Base-by-base conservation (phyloP, 768 basidiomycete genomes). In the Auricularia heimuer region DNA sequence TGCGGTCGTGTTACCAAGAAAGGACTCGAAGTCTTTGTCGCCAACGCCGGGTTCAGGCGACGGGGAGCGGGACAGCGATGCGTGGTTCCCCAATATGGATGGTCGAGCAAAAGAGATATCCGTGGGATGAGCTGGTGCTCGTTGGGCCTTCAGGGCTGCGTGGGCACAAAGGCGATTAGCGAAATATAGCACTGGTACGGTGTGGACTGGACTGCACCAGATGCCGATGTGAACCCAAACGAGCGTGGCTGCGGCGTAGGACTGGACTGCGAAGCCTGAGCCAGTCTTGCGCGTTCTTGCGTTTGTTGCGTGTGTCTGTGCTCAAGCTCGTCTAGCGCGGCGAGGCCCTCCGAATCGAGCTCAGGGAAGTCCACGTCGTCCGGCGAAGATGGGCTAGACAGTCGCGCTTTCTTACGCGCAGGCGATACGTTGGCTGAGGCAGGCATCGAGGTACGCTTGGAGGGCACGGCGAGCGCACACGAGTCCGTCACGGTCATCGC, bases 331-430 rank as follows among this genome's bases (percentile, higher is more conserved):
- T 86, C 85, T 56, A 85, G 80, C 3, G 82, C 84, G 42, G 76
- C 75, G 11, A 88, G 71, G 64, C 86, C 82, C 39, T 84, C 81
- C 66, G 83, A 80, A 62, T 80, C 87, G 63, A 84, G 71, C 24
- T 81, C 81, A 6, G 67, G 75, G 29, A 83, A 70, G 67, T 79
- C 76, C 66, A 87, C 87, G 66, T 85, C 86, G 24, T 83, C 83
- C 1, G 88, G 86, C 0, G 87, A 88, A 18, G 29, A 6, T 7
- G 29, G 34, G 39, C 39, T 42, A 0, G 86, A 86, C 35, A 87
- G 78, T 51, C 87, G 79, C 68, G 82, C 82, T 24, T 84, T 79
- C 73, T 89, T 89, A 47, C 77, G 76, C 10, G 76, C 70, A n/a
- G 82, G 83, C 4, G 81, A 83, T 6, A 18, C 47, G 47, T 51